phyloP scores from a whole-genome alignment of 2,329 filamentous ascomycete genomes.

The Exophiala alcalophila region DNA sequence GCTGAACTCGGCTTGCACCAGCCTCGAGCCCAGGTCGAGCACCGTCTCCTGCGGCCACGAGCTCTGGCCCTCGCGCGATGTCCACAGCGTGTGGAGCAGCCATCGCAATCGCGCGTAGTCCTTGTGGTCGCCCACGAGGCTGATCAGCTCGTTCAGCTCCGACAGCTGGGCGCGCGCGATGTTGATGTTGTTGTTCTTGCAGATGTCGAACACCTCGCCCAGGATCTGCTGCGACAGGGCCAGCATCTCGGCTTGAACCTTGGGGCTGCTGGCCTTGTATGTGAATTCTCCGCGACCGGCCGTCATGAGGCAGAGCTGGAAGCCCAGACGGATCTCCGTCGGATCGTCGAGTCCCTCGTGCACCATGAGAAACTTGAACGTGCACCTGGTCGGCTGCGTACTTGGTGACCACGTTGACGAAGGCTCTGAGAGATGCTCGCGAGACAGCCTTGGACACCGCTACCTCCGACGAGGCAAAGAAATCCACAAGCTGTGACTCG shows the following conservation, averaged over 20 bases:
- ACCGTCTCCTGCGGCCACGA: slow-evolving; percentile 47
- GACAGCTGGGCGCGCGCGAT: slow-evolving; percentile 38
- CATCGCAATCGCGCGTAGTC: slow-evolving; percentile 39
- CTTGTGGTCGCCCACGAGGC: slow-evolving; percentile 38
- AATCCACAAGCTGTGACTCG: slow-evolving; percentile 37
- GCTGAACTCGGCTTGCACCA: slow-evolving; percentile 53
- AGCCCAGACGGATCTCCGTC: slow-evolving; percentile 37
- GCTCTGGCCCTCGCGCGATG: slow-evolving; percentile 45
- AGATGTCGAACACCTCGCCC: slow-evolving; percentile 35
- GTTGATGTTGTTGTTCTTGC: slow-evolving; percentile 34
- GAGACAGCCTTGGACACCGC: slow-evolving; percentile 34
- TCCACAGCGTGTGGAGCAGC: slow-evolving; percentile 48
- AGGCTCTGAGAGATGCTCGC: slow-evolving; percentile 11
- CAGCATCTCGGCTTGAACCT: slow-evolving; percentile 34
- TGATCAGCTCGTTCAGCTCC: slow-evolving; percentile 39
- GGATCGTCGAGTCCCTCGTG: slow-evolving; percentile 23
- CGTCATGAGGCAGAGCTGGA: slow-evolving; percentile 39
- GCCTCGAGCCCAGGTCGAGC: slow-evolving; percentile 52
- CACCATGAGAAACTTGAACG: slow-evolving; percentile 23
- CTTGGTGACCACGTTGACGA: slow-evolving; percentile 31
- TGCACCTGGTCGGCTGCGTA: slow-evolving; percentile 32
- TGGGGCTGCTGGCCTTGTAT: slow-evolving; percentile 30
- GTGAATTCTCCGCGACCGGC: slow-evolving; percentile 29
- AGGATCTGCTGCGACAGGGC: slow-evolving; percentile 37
- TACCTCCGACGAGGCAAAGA: slow-evolving; percentile 31